Conservation (phyloP, 805 yeast genomes). For the Wickerhamiella azyma region DNA sequence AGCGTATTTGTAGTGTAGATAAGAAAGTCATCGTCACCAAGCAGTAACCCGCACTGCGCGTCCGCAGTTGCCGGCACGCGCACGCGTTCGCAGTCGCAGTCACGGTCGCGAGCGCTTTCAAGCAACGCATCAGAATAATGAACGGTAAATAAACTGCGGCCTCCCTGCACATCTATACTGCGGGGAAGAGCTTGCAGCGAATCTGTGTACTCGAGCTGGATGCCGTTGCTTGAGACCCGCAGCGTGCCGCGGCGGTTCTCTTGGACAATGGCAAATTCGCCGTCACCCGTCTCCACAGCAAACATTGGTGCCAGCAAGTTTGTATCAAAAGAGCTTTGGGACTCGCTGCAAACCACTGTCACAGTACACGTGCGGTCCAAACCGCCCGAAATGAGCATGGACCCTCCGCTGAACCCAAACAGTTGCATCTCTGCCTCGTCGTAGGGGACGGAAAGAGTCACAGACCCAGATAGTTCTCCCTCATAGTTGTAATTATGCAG, state of each 20-base stretch:
- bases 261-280: not conserved
- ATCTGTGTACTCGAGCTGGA: not conserved
- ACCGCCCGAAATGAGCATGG: not conserved
- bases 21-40: not conserved
- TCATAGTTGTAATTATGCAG: not conserved
- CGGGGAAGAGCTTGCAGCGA: not conserved
- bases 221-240: not conserved
- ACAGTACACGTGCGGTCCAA: not conserved
- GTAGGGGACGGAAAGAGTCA: not conserved
- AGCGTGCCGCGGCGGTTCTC: not conserved
- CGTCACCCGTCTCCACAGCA: not conserved
- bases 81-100: too few species aligned
- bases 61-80: not conserved
- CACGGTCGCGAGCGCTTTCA: too few species aligned
- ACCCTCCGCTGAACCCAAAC: not conserved
- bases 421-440: not conserved
- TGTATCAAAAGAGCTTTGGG: not conserved
- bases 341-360: not conserved
- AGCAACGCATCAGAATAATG: not conserved
- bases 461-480: not conserved
- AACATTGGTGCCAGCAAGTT: not conserved
- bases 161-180: not conserved
- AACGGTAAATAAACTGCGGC: not conserved
- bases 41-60: not conserved
- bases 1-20: not conserved